Percentiles rank a stretch among this genome's conserved stretches.
Evolutionary conservation across 805 yeast genomes (phyloP).

Genomic region (Wickerhamiella domercqiae): DNA sequence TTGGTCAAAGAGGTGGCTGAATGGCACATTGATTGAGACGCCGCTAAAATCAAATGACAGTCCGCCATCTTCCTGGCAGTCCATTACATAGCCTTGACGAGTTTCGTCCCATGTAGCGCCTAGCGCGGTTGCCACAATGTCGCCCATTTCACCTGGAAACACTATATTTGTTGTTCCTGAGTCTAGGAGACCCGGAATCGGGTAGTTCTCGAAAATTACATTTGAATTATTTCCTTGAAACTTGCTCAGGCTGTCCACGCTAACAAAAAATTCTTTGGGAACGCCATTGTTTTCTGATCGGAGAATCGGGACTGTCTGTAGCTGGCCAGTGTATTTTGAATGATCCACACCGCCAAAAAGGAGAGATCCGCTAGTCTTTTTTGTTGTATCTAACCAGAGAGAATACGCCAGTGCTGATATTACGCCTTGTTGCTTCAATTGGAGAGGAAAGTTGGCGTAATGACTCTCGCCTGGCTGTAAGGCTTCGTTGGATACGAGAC

Average conservation of each 20-base stretch:
- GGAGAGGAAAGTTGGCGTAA: constrained; percentile 23
- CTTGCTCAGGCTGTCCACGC: constrained; percentile 2
- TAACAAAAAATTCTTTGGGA: constrained; percentile 1
- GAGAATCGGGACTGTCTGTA: constrained; percentile 23
- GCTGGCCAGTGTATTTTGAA: constrained; percentile 26
- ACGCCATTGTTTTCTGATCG: constrained; percentile 1
- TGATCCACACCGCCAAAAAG: constrained; percentile 32
- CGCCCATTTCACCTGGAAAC: constrained; percentile 23
- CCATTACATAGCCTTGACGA: constrained; percentile 22
- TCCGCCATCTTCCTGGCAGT: constrained; percentile 1
- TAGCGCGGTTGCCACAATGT: constrained; percentile 1
- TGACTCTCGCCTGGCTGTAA: constrained; percentile 14
- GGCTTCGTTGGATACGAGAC: constrained; percentile 21
- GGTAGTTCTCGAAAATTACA: neutral
- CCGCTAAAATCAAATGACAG: constrained; percentile 10
- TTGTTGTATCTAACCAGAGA: constrained; percentile 27
- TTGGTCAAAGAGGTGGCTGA: constrained; percentile 3
- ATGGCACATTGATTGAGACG: constrained; percentile 8
- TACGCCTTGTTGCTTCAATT: constrained; percentile 26
- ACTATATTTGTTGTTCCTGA: constrained; percentile 35
- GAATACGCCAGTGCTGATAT: constrained; percentile 31
- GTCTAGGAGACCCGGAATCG: constrained; percentile 35
- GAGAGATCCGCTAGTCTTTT: constrained; percentile 23
- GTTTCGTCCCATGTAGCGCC: constrained; percentile 10
- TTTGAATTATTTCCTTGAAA: neutral